A percentile compares a stretch with the other conserved stretches of the same genome.
phyloP scores from a whole-genome alignment of 768 basidiomycete species.

The Leucocoprinus birnbaumii region DNA sequence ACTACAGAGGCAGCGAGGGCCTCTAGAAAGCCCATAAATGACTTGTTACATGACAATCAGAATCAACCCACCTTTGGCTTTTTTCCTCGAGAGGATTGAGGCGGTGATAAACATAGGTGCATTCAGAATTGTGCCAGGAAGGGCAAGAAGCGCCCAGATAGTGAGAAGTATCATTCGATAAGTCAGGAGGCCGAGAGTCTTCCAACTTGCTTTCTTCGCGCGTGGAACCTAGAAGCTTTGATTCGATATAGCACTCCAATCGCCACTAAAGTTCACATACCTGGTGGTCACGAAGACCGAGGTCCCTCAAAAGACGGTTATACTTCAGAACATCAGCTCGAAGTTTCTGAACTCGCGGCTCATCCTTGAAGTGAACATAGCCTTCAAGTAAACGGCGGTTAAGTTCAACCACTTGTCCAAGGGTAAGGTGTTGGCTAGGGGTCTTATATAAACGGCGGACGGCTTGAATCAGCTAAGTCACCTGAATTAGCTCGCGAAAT shows the following conservation, averaged over 20 bases:
- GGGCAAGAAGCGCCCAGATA: slow-evolving; percentile 79
- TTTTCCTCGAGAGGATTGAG: slow-evolving; percentile 80
- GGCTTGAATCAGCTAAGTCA: slow-evolving; percentile 84
- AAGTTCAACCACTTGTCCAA: slow-evolving; percentile 94
- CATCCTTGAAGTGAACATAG: slow-evolving; percentile 89
- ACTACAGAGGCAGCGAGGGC: slow-evolving; percentile 94
- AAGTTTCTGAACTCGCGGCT: slow-evolving; percentile 82
- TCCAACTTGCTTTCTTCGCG: slow-evolving; percentile 84
- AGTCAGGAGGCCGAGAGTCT: slow-evolving; percentile 76
- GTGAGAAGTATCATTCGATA: slow-evolving; percentile 79
- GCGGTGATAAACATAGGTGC: slow-evolving; percentile 92
- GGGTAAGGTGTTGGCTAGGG: slow-evolving; percentile 88
- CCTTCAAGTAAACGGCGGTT: slow-evolving; percentile 92
- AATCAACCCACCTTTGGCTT: slow-evolving; percentile 70
- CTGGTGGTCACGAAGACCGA: slow-evolving; percentile 94
- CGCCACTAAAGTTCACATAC: slow-evolving; percentile 29
- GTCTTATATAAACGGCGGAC: slow-evolving; percentile 91
- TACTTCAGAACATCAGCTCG: slow-evolving; percentile 82
- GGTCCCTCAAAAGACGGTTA: slow-evolving; percentile 82
- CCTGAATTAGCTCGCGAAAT: slow-evolving; percentile 7
- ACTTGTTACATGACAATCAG: background rate
- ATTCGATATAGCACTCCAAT: background rate
- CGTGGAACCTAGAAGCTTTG: slow-evolving; percentile 65
- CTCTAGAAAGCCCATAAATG: slow-evolving; percentile 44
- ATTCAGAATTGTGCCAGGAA: slow-evolving; percentile 90